These are phyloP conservation scores for Mallotus repandus DNA, from an alignment of 441 rosid genomes.

Conservation along the genomic window DNA sequence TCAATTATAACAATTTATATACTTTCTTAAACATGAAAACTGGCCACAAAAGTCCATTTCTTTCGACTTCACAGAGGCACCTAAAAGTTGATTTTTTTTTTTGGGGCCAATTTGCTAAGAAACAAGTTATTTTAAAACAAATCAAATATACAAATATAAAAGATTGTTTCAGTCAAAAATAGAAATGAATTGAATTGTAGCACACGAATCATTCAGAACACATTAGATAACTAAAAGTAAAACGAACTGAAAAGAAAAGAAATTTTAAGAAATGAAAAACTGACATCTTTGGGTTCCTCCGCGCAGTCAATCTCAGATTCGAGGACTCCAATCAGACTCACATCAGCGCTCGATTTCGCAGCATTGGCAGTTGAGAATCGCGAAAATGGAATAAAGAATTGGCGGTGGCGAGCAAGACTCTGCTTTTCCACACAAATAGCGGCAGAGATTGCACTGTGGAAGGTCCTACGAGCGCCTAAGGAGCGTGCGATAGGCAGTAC, in stretches of 20 bases:
- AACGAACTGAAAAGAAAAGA: background rate
- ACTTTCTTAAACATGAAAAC: too few species aligned
- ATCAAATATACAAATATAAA: too few species aligned
- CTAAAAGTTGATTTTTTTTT: too few species aligned
- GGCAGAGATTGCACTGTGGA: constrained; percentile 33
- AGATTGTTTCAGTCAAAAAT: too few species aligned
- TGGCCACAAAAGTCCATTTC: too few species aligned
- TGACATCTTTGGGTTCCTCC: constrained; percentile 33
- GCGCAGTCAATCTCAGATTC: constrained; percentile 61
- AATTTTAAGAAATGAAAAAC: background rate
- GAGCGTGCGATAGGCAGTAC: constrained; percentile 45
- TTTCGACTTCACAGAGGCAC: too few species aligned
- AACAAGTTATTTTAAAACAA: too few species aligned
- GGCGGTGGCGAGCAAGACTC: constrained; percentile 20
- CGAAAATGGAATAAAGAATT: constrained; percentile 28
- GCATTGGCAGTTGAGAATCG: constrained; percentile 36
- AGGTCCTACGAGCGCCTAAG: constrained; percentile 35
- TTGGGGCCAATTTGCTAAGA: too few species aligned
- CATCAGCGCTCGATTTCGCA: constrained; percentile 35
- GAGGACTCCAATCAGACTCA: constrained; percentile 41
- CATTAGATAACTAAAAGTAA: background rate
- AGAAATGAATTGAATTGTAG: too few species aligned
- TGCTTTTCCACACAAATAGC: constrained; percentile 25
- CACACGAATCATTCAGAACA: background rate
- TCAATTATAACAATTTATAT: too few species aligned